Evolutionary conservation across 1,284 basidiomycete genomes (phyloP), one percentile per base, ranked within the genome.

Genomic region (Phellinidium pouzarii): DNA sequence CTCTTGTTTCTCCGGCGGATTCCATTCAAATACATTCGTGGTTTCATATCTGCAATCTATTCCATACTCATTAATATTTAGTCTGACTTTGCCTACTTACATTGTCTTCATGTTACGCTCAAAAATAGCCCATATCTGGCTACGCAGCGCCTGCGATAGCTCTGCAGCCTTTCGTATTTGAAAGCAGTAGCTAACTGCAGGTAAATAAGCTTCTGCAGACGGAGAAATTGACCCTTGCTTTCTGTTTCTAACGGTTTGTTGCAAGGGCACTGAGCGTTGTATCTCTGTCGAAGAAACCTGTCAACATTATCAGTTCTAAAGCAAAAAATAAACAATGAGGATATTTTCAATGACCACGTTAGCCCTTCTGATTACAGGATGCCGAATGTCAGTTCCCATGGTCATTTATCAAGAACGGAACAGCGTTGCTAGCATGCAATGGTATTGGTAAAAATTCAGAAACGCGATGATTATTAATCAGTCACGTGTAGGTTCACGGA

Each of bases 21-120:
- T 62, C 84, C 85, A 89, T 17, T 81, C 82, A 62, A 85, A 76
- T 0, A 53, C 46, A 4, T 84, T 82, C 2, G 85, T 86, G 9
- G 61, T 52, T 26, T 59, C 62, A 58, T 78, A 80, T 37, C 81
- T 85, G 54, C 12, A 20, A n/a, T n/a, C n/a, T n/a, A n/a, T n/a
- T n/a, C n/a, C n/a, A n/a, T n/a, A n/a, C n/a, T n/a, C n/a, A n/a
- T n/a, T n/a, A n/a, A n/a, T n/a, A n/a, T n/a, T n/a, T n/a, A 9
- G 36, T 14, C 11, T 37, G 40, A 44, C 38, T 6, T 43, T 60
- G 60, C 61, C 37, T 22, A 66, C 74, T 27, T 62, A 79, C 80
- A 79, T 57, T 5, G 65, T 59, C 41, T 61, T 65, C 83, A 87
- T 86, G 61, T 85, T 84, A 1, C 65, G 62, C 55, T 79, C 75